Percentiles rank a stretch among this genome's conserved stretches.
phyloP scores from a whole-genome alignment of 108 stramenopile genomes.

The Bacterosira constricta region DNA sequence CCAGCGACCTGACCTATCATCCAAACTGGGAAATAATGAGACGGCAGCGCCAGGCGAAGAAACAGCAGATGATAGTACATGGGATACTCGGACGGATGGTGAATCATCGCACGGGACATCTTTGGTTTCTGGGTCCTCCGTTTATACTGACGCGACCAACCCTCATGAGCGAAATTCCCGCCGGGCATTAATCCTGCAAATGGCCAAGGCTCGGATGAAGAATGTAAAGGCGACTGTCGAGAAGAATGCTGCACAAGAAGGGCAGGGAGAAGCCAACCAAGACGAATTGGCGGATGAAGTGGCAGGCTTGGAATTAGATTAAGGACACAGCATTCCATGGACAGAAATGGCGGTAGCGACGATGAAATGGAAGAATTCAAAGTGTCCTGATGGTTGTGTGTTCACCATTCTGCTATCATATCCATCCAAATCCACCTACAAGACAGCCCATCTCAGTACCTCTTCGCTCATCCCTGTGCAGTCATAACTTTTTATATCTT shows the following conservation, averaged over 20 bases:
- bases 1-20: constrained; percentile 18
- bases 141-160: constrained; percentile 56
- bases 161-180: constrained; percentile 65
- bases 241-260: constrained; percentile 15
- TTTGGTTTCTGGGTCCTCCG: constrained; percentile 60
- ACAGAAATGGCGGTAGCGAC: no score
- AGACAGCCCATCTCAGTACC: no score
- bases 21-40: constrained; percentile 1
- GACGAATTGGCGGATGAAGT: constrained; percentile 25
- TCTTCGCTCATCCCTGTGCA: no score
- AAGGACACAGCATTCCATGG: neutral
- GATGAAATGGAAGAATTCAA: no score
- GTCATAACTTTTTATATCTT: no score
- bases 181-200: constrained; percentile 83
- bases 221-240: constrained; percentile 43
- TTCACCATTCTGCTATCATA: no score
- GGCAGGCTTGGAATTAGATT: constrained; percentile 45
- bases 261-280: neutral
- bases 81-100: constrained; percentile 42
- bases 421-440: no score
- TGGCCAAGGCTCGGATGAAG: constrained; percentile 89
- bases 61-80: constrained; percentile 22
- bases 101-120: constrained; percentile 62
- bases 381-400: no score
- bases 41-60: neutral